Evolutionary conservation across 2,329 filamentous ascomycete species (phyloP), one percentile per base, ranked within the genome.

Genomic region (Malbranchea zuffiana): DNA sequence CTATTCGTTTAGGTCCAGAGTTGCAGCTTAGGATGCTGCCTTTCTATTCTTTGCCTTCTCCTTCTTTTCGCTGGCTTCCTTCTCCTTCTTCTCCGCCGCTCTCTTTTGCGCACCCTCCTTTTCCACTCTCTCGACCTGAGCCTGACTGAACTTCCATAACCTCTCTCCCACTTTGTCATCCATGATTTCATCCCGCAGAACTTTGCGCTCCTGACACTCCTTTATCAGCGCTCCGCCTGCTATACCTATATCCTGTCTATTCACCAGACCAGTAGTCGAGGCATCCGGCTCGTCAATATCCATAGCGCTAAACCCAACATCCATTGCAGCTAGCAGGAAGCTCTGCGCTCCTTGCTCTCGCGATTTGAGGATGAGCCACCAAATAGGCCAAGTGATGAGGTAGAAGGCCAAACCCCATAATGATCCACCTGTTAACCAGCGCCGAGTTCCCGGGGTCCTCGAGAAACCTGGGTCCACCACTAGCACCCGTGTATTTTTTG

Each of bases 301-400:
- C 1, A 71, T 75, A 21, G 78, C 69, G 3, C 72, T 75, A 34
- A 86, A 74, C 2, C 70, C 67, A 2, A 72, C 72, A 38, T 95
- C 87, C 83, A 95, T 92, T 1, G 78, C 78, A 0, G 87, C 87
- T 47, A 79, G 80, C 6, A 96, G 65, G 31, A 96, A 77, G 4
- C 82, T 86, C 61, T 98, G 87, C 0, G 88, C 83, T 2, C 84
- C 90, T 62, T 82, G 78, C 35, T 78, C 63, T 0, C 86, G 74
- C 21, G 82, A 87, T 60, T 98, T 96, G 36, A 98, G 67, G 1
- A 95, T 58, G 15, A 98, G 59, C 84, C 88, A 96, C 57, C 82
- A 84, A 0, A 93, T 47, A 1, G 81, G 71, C 68, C 88, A 98
- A 21, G 76, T 74, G 7, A 80, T 29, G 5, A 94, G 57, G 59